Evolutionary conservation across 768 basidiomycete genomes (phyloP).

Genomic region (Xanthoconium purpureum): DNA sequence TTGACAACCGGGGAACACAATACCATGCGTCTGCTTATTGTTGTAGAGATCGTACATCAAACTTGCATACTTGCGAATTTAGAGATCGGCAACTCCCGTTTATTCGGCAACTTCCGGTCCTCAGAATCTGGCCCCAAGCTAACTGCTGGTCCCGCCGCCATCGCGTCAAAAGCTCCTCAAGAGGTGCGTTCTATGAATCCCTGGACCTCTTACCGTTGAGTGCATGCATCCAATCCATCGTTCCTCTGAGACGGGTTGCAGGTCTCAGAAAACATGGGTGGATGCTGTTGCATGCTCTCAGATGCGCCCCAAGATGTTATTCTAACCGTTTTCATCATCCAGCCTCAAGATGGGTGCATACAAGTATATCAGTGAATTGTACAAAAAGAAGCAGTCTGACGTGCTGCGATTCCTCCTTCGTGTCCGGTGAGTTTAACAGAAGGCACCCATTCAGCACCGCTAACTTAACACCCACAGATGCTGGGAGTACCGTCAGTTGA

Average conservation of each 20-base stretch:
- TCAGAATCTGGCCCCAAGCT: neutral
- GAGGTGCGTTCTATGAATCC: constrained; percentile 26
- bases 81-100: constrained; percentile 26
- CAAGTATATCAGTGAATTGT: constrained; percentile 95
- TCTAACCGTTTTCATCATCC: constrained; percentile 20
- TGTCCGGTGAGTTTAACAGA: constrained; percentile 63
- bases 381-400: constrained; percentile 98
- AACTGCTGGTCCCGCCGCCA: constrained; percentile 4
- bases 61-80: constrained; percentile 5
- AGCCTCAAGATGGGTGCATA: constrained; percentile 82
- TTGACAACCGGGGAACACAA: constrained; percentile 22
- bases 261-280: constrained; percentile 18
- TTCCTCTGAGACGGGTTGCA: constrained; percentile 2
- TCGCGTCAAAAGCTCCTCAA: constrained; percentile 24
- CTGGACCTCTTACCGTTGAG: neutral
- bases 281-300: constrained; percentile 15
- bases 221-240: neutral
- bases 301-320: constrained; percentile 9
- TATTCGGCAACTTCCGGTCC: constrained; percentile 20
- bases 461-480: constrained; percentile 51
- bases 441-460: neutral
- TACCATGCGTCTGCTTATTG: constrained; percentile 13
- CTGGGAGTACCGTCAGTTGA: constrained; percentile 99
- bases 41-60: neutral
- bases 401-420: constrained; percentile 97